Evolutionary conservation across 495 filamentous ascomycete genomes (phyloP).

Genomic region (Penicillium pancosmium): DNA sequence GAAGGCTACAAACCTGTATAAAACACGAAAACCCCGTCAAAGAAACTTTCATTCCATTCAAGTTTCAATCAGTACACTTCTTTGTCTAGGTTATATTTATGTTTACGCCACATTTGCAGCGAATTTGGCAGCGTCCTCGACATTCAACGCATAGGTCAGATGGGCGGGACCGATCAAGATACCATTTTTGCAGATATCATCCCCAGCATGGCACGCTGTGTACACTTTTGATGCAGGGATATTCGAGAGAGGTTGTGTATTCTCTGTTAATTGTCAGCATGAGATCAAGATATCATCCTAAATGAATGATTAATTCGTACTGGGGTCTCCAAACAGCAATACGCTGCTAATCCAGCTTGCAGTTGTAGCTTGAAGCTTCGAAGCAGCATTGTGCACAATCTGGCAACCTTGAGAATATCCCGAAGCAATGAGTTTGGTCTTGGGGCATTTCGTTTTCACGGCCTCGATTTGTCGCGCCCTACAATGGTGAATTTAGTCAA

Average conservation of each 20-base stretch:
- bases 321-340: background rate
- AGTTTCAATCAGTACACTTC: too few relatives aligned
- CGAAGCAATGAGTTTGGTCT: background rate
- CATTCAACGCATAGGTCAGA: slow-evolving; percentile 24
- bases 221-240: slow-evolving; percentile 25
- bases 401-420: background rate
- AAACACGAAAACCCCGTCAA: too few relatives aligned
- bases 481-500: background rate
- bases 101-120: background rate
- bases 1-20: too few relatives aligned
- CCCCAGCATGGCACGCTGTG: slow-evolving; percentile 33
- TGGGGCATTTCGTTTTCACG: background rate
- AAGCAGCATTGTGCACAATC: background rate
- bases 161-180: slow-evolving; percentile 30
- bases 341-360: background rate
- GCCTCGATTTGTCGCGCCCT: background rate
- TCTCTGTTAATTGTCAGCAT: background rate
- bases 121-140: background rate
- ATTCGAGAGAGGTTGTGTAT: background rate
- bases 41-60: too few relatives aligned
- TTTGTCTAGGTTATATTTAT: too few relatives aligned
- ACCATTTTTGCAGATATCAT: slow-evolving; percentile 39
- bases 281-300: background rate
- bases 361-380: background rate
- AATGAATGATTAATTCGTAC: background rate